Evolutionary conservation across 805 yeast genomes (phyloP).

Genomic region (Candida ulmi): DNA sequence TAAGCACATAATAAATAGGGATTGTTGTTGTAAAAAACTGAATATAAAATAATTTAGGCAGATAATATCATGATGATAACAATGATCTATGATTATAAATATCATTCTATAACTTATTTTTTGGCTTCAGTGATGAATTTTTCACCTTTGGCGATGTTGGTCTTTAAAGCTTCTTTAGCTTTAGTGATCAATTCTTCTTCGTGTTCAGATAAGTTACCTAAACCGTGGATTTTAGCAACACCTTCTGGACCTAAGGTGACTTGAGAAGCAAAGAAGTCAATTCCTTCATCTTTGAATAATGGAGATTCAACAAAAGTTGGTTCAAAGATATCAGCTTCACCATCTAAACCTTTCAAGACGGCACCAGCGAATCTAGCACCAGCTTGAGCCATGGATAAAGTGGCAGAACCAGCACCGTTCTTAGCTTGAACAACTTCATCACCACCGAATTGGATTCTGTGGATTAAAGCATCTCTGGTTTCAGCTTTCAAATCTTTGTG

Average conservation of each 20-base stretch:
- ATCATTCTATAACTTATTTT: conserved; percentile 33
- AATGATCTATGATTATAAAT: too few relatives aligned
- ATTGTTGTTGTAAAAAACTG: too few relatives aligned
- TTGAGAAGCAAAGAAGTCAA: conserved; percentile 90
- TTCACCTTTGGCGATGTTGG: conserved; percentile 92
- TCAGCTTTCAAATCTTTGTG: conserved; percentile 64
- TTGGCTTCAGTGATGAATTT: conserved; percentile 75
- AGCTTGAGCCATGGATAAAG: conserved; percentile 90
- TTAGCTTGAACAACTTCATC: conserved; percentile 93
- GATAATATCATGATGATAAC: too few relatives aligned
- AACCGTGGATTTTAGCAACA: conserved; percentile 71
- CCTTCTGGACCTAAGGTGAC: conserved; percentile 92
- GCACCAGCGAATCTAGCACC: conserved; percentile 73
- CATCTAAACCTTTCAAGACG: conserved; percentile 58
- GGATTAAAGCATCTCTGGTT: conserved; percentile 58
- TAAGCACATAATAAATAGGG: conserved; percentile 1
- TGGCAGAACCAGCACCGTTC: conserved; percentile 92
- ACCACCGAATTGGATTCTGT: conserved; percentile 95
- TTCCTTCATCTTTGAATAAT: conserved; percentile 80
- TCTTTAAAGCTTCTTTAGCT: conserved; percentile 85
- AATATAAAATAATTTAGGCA: too few relatives aligned
- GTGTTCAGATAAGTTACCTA: conserved; percentile 66
- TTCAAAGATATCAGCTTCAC: conserved; percentile 59
- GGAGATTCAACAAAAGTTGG: conserved; percentile 77
- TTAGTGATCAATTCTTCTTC: conserved; percentile 80